Evolutionary conservation across 2,329 filamentous ascomycete species (phyloP).

Genomic region (Tolypocladium sp.): DNA sequence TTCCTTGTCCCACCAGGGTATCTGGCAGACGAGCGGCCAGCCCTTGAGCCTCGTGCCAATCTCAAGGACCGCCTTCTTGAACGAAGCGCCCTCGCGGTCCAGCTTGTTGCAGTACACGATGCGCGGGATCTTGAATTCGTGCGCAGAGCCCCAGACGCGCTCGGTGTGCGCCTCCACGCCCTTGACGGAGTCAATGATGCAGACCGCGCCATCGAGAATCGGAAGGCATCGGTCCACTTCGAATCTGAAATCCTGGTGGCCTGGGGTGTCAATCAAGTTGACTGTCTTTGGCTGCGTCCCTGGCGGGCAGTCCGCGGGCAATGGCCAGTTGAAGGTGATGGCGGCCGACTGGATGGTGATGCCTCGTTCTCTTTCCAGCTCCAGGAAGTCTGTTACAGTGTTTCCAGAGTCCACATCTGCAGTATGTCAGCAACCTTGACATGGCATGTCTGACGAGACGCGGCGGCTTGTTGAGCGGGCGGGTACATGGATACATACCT

Average conservation of each 20-base stretch:
- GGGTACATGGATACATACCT: no score
- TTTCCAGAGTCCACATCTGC: constrained; percentile 90
- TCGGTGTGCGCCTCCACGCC: constrained; percentile 96
- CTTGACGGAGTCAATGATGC: constrained; percentile 84
- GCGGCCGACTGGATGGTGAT: constrained; percentile 98
- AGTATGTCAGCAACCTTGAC: neutral
- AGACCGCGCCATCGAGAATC: constrained; percentile 84
- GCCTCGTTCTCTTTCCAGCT: constrained; percentile 80
- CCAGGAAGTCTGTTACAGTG: constrained; percentile 93
- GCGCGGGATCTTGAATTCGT: constrained; percentile 74
- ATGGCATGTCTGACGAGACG: neutral
- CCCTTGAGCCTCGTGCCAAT: constrained; percentile 70
- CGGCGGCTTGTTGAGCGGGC: neutral
- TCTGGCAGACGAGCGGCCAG: constrained; percentile 87
- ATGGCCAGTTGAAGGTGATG: constrained; percentile 91
- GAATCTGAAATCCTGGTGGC: constrained; percentile 95
- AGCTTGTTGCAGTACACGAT: constrained; percentile 73
- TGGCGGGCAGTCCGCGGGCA: constrained; percentile 31
- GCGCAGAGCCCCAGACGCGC: constrained; percentile 88
- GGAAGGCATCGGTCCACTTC: constrained; percentile 87
- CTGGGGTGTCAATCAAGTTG: constrained; percentile 92
- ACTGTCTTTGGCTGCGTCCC: constrained; percentile 53
- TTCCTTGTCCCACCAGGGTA: constrained; percentile 86
- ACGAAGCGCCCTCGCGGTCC: constrained; percentile 68
- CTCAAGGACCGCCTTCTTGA: constrained; percentile 77